phyloP scores from a whole-genome alignment of 257 asterid species.

The Solanum tarijense region DNA sequence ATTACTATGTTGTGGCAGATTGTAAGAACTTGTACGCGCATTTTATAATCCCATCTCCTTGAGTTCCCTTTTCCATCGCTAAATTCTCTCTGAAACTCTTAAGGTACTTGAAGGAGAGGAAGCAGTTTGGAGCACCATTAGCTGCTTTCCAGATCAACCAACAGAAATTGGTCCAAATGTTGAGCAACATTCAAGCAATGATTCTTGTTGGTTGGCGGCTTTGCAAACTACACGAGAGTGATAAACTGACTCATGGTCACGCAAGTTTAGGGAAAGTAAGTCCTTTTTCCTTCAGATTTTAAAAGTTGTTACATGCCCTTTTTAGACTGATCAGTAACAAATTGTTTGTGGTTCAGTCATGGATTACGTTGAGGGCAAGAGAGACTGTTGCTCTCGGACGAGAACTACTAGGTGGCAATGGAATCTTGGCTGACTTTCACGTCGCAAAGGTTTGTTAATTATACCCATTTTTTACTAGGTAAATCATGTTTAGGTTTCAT shows the following conservation, averaged over 20 bases:
- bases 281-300: neutral
- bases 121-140: constrained; percentile 93
- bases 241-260: constrained; percentile 91
- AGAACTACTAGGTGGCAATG: constrained; percentile 92
- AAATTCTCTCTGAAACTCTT: neutral
- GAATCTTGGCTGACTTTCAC: constrained; percentile 66
- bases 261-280: constrained; percentile 95
- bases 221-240: constrained; percentile 86
- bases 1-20: neutral
- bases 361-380: constrained; percentile 73
- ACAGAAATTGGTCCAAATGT: constrained; percentile 79
- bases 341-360: constrained; percentile 37
- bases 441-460: constrained; percentile 65
- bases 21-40: neutral
- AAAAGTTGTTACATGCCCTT: neutral
- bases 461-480: neutral
- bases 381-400: constrained; percentile 86
- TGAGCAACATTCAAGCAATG: constrained; percentile 87
- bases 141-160: constrained; percentile 97
- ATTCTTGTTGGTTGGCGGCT: constrained; percentile 88
- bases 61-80: neutral
- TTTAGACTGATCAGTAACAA: neutral
- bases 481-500: neutral
- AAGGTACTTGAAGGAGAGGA: constrained; percentile 93
- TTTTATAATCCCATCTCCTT: neutral